Evolutionary conservation across 495 filamentous ascomycete genomes (phyloP).

Genomic region (Parachaetomium inaequale): DNA sequence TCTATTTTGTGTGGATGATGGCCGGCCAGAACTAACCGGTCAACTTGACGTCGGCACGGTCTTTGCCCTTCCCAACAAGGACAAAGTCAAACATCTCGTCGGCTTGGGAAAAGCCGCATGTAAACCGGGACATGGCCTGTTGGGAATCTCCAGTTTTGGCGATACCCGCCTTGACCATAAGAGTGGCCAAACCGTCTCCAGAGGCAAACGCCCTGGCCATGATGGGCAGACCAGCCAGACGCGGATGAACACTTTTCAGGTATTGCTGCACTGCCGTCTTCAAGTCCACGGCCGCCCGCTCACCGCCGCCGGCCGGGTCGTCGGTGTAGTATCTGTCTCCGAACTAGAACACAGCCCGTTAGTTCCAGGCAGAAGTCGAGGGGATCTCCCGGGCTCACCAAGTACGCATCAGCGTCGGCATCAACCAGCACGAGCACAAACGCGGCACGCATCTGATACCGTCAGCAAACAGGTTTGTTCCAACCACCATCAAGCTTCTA

Average conservation of each 20-base stretch:
- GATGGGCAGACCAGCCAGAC: slow-evolving; percentile 32
- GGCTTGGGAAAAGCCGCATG: slow-evolving; percentile 53
- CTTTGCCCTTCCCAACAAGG: slow-evolving; percentile 56
- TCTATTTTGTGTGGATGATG: neutral
- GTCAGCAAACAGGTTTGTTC: neutral
- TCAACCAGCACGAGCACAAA: slow-evolving; percentile 39
- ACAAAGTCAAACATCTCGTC: slow-evolving; percentile 58
- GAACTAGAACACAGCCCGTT: slow-evolving; percentile 28
- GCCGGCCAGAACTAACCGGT: slow-evolving; percentile 33
- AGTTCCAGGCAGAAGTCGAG: neutral
- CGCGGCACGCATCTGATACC: neutral
- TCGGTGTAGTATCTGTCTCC: slow-evolving; percentile 33
- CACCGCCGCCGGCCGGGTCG: slow-evolving; percentile 34
- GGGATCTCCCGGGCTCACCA: slow-evolving; percentile 17
- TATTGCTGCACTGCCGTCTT: slow-evolving; percentile 33
- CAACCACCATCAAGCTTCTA: neutral
- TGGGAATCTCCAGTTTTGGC: slow-evolving; percentile 22
- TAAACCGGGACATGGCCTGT: slow-evolving; percentile 35
- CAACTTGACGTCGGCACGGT: slow-evolving; percentile 56
- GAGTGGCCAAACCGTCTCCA: slow-evolving; percentile 33
- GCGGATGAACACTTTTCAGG: slow-evolving; percentile 26
- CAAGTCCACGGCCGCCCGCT: slow-evolving; percentile 38
- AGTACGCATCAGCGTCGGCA: slow-evolving; percentile 38
- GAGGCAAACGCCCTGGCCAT: slow-evolving; percentile 40
- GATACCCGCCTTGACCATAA: slow-evolving; percentile 26